Evolutionary conservation across 78 protist species (phyloP).

Genomic region (Cavenderia fasciculata): DNA sequence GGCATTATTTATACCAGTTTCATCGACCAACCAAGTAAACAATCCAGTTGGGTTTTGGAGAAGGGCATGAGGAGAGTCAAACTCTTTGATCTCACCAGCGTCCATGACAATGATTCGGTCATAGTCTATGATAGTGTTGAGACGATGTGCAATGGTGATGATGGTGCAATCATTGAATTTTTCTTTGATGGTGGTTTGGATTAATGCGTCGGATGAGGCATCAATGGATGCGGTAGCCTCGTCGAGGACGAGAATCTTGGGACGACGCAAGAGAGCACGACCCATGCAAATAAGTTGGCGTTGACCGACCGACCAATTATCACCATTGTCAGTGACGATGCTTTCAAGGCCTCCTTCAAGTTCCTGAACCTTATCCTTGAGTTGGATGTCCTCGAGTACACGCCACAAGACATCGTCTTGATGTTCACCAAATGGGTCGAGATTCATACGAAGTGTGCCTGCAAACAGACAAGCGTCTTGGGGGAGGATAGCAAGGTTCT

Average conservation of each 20-base stretch:
- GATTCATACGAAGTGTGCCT: conserved; percentile 85
- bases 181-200: conserved; percentile 77
- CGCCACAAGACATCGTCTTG: conserved; percentile 66
- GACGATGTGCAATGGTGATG: conserved; percentile 95
- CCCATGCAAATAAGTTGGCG: conserved; percentile 96
- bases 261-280: conserved; percentile 90
- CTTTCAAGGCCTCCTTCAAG: conserved; percentile 34
- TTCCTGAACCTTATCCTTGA: neutral
- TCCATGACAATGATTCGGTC: conserved; percentile 85
- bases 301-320: conserved; percentile 88
- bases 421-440: conserved; percentile 71
- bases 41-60: conserved; percentile 26
- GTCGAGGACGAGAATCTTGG: conserved; percentile 88
- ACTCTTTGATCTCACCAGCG: conserved; percentile 58
- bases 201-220: conserved; percentile 83
- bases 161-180: conserved; percentile 85
- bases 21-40: conserved; percentile 42
- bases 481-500: conserved; percentile 89
- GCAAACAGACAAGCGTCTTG: conserved; percentile 92
- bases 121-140: conserved; percentile 91
- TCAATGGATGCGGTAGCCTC: conserved; percentile 98
- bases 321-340: conserved; percentile 72
- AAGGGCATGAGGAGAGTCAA: conserved; percentile 46
- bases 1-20: conserved; percentile 34
- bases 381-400: conserved; percentile 66